A percentile compares a stretch with the other conserved stretches of the same genome.
Evolutionary conservation across 441 rosid species (phyloP).

Genomic region (Arabidopsis hybrid): DNA sequence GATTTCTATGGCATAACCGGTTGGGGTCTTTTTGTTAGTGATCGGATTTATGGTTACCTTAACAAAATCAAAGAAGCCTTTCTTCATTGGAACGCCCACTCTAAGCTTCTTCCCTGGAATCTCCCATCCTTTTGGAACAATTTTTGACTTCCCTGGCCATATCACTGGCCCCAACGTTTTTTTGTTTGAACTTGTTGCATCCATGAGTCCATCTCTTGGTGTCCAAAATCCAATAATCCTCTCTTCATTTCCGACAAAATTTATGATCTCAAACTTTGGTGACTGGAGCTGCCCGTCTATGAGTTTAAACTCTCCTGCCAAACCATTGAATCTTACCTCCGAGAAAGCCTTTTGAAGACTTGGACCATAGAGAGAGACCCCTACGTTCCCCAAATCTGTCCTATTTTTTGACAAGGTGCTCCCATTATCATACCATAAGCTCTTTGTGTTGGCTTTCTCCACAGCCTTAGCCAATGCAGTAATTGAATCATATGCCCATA

Average conservation of each 20-base stretch:
- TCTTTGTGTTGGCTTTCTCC: conserved; percentile 32
- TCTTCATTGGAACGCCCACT: conserved; percentile 34
- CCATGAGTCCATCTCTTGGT: conserved; percentile 25
- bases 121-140: conserved; percentile 42
- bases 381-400: conserved; percentile 22
- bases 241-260: conserved; percentile 38
- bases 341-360: conserved; percentile 22
- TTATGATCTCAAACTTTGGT: conserved; percentile 49
- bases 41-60: not conserved
- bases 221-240: conserved; percentile 52
- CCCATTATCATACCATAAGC: conserved; percentile 6
- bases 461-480: conserved; percentile 53
- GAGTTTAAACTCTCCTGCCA: conserved; percentile 45
- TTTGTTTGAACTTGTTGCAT: not conserved
- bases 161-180: conserved; percentile 6
- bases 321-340: conserved; percentile 41
- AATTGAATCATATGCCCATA: conserved; percentile 58
- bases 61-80: conserved; percentile 24
- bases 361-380: conserved; percentile 38
- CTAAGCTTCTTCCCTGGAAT: conserved; percentile 28
- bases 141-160: conserved; percentile 51
- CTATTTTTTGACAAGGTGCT: not conserved
- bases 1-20: conserved; percentile 24
- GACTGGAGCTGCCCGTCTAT: conserved; percentile 36
- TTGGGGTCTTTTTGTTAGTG: not conserved